These are phyloP conservation scores for Aspergillus sp. DNA, from an alignment of 2,329 filamentous ascomycete genomes.

Conservation along the genomic window DNA sequence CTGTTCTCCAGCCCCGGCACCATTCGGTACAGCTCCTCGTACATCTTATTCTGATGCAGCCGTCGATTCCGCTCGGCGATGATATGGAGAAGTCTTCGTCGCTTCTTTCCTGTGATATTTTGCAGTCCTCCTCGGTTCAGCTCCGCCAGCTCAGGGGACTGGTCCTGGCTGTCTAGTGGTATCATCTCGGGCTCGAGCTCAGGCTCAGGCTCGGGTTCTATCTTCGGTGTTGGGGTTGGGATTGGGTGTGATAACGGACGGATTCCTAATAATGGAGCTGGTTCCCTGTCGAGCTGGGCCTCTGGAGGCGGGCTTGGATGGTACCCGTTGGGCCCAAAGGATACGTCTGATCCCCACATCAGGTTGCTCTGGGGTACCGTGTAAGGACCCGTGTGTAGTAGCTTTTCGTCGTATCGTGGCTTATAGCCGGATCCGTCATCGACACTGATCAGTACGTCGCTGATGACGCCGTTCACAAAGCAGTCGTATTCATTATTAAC, in stretches of 20 bases:
- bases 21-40: conserved; percentile 9
- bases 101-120: conserved; percentile 10
- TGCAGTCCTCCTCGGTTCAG: not conserved
- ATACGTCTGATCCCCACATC: conserved; percentile 9
- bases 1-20: conserved; percentile 7
- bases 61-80: conserved; percentile 11
- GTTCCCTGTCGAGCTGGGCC: not conserved
- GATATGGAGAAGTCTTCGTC: conserved; percentile 7
- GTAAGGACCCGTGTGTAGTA: not conserved
- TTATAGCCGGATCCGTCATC: not conserved
- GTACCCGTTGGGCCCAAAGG: conserved; percentile 9
- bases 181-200: not conserved
- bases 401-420: not conserved
- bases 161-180: not conserved
- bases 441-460: conserved; percentile 3
- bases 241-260: not conserved
- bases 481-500: conserved; percentile 4
- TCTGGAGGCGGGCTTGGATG: not conserved
- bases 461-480: conserved; percentile 7
- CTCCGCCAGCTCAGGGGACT: not conserved
- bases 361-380: not conserved
- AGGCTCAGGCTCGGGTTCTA: not conserved
- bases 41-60: conserved; percentile 10
- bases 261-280: not conserved
- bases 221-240: not conserved